Conservation (phyloP, 192 early-diverging fungal genomes). For the Coemansia sp. region DNA sequence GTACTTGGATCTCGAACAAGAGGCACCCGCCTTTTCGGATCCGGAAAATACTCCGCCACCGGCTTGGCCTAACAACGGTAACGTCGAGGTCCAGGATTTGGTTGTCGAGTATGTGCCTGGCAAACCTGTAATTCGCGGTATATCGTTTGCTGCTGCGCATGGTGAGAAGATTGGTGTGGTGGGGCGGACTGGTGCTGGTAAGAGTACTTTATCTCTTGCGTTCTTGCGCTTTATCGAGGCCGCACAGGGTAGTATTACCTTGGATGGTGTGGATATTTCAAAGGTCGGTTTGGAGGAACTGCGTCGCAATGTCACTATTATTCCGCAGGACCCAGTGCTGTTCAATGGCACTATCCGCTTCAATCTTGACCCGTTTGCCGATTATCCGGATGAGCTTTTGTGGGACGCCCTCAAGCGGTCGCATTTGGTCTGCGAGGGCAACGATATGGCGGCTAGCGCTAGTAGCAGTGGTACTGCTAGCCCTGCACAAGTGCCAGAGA, state of each 20-base stretch:
- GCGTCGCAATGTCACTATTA: slow-evolving; percentile 72
- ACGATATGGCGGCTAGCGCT: not conserved
- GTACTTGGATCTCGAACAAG: slow-evolving; percentile 79
- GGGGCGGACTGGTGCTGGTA: slow-evolving; percentile 66
- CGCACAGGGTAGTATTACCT: slow-evolving; percentile 63
- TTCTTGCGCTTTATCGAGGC: slow-evolving; percentile 81
- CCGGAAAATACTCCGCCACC: slow-evolving; percentile 57
- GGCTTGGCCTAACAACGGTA: slow-evolving; percentile 68
- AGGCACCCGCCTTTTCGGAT: slow-evolving; percentile 66
- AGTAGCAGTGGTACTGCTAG: slow-evolving; percentile 10
- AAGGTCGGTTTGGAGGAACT: slow-evolving; percentile 73
- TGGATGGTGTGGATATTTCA: slow-evolving; percentile 76
- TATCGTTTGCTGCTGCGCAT: slow-evolving; percentile 51
- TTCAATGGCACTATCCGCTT: slow-evolving; percentile 61
- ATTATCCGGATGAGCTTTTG: slow-evolving; percentile 70
- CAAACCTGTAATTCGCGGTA: slow-evolving; percentile 24
- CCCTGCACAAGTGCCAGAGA: too few species aligned
- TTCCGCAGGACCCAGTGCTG: slow-evolving; percentile 72
- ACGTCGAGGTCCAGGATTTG: slow-evolving; percentile 60
- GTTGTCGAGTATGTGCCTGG: slow-evolving; percentile 59
- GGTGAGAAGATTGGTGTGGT: slow-evolving; percentile 56
- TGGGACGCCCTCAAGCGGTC: slow-evolving; percentile 17
- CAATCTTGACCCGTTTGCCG: slow-evolving; percentile 83
- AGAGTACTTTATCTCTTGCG: slow-evolving; percentile 71
- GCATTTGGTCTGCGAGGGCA: slow-evolving; percentile 17